phyloP scores from a whole-genome alignment of 352 stramenopile species.

The Blastocystis sp. region DNA sequence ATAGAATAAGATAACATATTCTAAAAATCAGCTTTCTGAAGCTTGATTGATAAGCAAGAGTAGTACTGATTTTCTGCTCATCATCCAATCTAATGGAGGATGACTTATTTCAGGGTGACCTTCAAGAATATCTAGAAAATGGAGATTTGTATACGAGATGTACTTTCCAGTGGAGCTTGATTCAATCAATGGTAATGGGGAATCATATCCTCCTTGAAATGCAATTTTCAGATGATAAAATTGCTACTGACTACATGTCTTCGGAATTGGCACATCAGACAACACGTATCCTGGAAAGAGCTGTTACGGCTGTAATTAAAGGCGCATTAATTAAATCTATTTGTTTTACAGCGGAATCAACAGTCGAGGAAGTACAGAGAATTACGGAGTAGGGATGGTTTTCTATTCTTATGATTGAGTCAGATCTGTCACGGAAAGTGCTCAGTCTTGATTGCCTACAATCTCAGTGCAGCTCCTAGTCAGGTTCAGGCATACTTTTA shows the following conservation, averaged over 20 bases:
- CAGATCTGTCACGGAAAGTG: conserved; percentile 54
- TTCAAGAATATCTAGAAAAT: conserved; percentile 63
- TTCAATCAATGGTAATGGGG: conserved; percentile 35
- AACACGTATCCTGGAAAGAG: conserved; percentile 21
- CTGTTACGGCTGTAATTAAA: conserved; percentile 51
- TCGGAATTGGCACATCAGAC: background rate
- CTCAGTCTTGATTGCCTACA: conserved; percentile 48
- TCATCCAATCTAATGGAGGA: conserved; percentile 29
- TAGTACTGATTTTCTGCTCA: background rate
- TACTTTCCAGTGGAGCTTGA: conserved; percentile 50
- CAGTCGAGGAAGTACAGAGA: conserved; percentile 22
- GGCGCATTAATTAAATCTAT: conserved; percentile 47
- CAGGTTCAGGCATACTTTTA: background rate
- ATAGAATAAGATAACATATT: background rate
- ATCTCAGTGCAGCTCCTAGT: background rate
- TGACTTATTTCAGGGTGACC: conserved; percentile 56
- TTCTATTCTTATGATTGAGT: background rate
- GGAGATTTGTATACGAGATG: conserved; percentile 37
- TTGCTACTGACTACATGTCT: background rate
- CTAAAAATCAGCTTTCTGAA: background rate
- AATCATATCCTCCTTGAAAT: conserved; percentile 60
- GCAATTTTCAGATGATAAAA: background rate
- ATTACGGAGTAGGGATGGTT: background rate
- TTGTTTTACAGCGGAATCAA: conserved; percentile 6
- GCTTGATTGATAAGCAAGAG: background rate